Conservation (phyloP, 2,329 filamentous ascomycete species). For the Davidsoniella australis region DNA sequence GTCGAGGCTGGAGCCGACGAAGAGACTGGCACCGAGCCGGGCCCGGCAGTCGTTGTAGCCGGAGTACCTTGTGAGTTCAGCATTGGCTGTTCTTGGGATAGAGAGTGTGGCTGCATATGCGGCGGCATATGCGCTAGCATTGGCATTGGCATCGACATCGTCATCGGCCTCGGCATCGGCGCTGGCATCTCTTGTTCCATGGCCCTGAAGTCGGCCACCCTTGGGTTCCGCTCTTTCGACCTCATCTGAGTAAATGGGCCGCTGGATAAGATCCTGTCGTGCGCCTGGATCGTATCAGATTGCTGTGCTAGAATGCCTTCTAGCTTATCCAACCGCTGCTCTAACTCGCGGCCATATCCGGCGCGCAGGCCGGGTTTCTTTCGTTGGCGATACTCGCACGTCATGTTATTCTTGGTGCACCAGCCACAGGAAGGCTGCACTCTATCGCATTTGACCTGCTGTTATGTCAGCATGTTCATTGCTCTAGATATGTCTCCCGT, state of each 20-base stretch:
- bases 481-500: no score
- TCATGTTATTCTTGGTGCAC: slow-evolving; percentile 45
- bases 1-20: no score
- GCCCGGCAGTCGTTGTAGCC: no score
- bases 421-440: slow-evolving; percentile 55
- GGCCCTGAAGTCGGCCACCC: neutral
- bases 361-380: slow-evolving; percentile 50
- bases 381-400: slow-evolving; percentile 51
- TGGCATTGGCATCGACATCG: neutral
- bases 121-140: neutral
- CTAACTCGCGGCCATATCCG: slow-evolving; percentile 55
- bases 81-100: no score
- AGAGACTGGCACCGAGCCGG: no score
- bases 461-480: neutral
- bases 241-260: slow-evolving; percentile 26
- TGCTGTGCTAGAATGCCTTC: slow-evolving; percentile 50
- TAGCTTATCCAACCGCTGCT: slow-evolving; percentile 53
- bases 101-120: no score
- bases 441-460: slow-evolving; percentile 56
- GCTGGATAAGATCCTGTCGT: slow-evolving; percentile 48
- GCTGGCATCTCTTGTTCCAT: neutral
- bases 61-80: no score
- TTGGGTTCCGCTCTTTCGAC: no score
- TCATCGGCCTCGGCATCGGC: neutral
- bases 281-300: slow-evolving; percentile 46